Evolutionary conservation across 2,329 filamentous ascomycete genomes (phyloP).

Genomic region (Colletotrichum lentis): DNA sequence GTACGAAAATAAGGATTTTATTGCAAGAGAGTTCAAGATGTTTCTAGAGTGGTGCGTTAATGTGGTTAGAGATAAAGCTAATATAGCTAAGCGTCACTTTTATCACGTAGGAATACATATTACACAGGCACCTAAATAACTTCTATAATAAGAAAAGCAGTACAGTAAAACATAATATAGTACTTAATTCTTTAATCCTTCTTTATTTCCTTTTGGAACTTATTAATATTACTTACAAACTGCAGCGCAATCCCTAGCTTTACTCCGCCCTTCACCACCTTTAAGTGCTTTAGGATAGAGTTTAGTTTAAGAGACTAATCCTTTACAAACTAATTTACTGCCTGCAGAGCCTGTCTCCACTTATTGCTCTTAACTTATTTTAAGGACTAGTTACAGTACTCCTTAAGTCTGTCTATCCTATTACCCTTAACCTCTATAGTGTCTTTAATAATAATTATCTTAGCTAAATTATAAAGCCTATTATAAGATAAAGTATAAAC

Average conservation of each 20-base stretch:
- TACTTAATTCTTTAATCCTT: neutral
- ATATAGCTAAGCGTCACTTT: constrained; percentile 31
- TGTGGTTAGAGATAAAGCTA: constrained; percentile 29
- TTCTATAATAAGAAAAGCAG: too few relatives aligned
- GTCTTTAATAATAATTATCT: neutral
- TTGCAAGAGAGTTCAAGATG: constrained; percentile 38
- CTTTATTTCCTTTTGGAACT: constrained; percentile 10
- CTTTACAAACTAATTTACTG: neutral
- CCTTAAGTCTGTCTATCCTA: neutral
- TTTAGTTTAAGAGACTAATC: neutral
- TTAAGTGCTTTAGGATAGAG: neutral
- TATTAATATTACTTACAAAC: constrained; percentile 7
- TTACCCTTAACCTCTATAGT: neutral
- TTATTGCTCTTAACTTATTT: neutral
- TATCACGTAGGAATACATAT: constrained; percentile 25
- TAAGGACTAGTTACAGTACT: neutral
- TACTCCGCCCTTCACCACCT: constrained; percentile 7
- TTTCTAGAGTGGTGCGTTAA: constrained; percentile 41
- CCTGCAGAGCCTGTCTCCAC: neutral
- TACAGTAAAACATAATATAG: too few relatives aligned
- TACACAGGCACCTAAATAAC: neutral
- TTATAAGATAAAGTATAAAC: neutral
- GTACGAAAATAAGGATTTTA: constrained; percentile 35
- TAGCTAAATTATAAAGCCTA: neutral
- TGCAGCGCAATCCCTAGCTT: constrained; percentile 6